Conservation (phyloP, 2,329 filamentous ascomycete genomes). For the Arachnopeziza araneosa region DNA sequence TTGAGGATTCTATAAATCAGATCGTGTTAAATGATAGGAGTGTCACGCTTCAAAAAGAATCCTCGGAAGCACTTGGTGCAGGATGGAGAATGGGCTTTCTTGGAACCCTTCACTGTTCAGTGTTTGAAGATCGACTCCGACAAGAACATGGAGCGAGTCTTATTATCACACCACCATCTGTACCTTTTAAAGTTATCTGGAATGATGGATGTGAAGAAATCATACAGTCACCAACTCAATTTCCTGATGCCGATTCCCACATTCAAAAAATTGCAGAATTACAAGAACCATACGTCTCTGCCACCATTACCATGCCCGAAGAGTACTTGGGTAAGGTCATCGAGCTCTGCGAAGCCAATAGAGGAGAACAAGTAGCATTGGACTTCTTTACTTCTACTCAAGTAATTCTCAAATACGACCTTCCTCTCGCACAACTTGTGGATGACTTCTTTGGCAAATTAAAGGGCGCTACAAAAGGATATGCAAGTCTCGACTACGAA, state of each 20-base stretch:
- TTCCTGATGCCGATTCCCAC: constrained; percentile 62
- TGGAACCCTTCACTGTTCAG: constrained; percentile 97
- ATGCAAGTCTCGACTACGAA: constrained; percentile 94
- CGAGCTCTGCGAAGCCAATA: constrained; percentile 85
- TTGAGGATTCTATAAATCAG: constrained; percentile 92
- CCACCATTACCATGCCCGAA: constrained; percentile 85
- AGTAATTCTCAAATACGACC: constrained; percentile 88
- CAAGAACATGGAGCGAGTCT: constrained; percentile 93
- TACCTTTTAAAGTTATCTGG: constrained; percentile 83
- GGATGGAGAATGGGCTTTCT: constrained; percentile 93
- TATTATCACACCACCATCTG: constrained; percentile 93
- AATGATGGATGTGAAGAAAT: constrained; percentile 70
- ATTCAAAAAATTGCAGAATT: constrained; percentile 51
- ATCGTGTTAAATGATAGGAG: constrained; percentile 92
- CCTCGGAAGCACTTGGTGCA: constrained; percentile 85
- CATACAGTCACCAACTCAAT: constrained; percentile 80
- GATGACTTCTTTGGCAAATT: constrained; percentile 97
- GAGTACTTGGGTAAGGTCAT: constrained; percentile 94
- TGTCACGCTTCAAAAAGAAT: constrained; percentile 89
- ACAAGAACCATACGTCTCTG: constrained; percentile 70
- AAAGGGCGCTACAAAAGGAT: constrained; percentile 90
- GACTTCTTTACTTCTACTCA: constrained; percentile 90
- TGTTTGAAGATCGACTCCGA: constrained; percentile 90
- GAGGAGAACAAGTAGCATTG: constrained; percentile 79
- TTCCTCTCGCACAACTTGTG: constrained; percentile 84